Conservation (phyloP, 75 land plant genomes). For the Ceratopteris richardii region DNA sequence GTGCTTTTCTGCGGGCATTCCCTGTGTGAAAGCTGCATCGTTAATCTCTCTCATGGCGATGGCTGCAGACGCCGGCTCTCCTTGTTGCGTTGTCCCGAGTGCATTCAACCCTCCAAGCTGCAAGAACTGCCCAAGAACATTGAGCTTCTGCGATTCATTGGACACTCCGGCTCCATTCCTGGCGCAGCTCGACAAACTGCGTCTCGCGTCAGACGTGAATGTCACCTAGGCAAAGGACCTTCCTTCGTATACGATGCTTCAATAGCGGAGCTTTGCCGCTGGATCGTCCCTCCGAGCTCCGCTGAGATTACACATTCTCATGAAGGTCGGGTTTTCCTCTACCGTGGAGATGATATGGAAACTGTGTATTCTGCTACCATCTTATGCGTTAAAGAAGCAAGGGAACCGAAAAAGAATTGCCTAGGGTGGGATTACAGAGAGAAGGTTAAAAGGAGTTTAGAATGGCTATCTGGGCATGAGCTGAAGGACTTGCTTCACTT, state of each 20-base stretch:
- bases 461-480: not conserved
- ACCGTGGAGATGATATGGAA: not conserved
- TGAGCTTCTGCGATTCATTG: constrained; percentile 58
- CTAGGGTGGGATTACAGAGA: not conserved
- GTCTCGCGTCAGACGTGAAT: too few relatives aligned
- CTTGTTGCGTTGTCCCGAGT: constrained; percentile 50
- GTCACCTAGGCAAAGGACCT: not conserved
- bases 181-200: too few relatives aligned
- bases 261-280: not conserved
- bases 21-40: constrained; percentile 49
- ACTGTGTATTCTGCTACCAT: not conserved
- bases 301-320: too few relatives aligned
- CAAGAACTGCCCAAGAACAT: constrained; percentile 71
- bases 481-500: constrained; percentile 15
- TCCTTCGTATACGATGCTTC: not conserved
- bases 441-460: not conserved
- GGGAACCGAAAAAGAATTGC: not conserved
- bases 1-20: constrained; percentile 84
- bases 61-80: not conserved
- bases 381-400: not conserved
- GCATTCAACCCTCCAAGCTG: constrained; percentile 46
- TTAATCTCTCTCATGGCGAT: constrained; percentile 23
- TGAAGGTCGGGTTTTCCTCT: too few relatives aligned
- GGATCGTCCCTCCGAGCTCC: not conserved
- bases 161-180: not conserved